A percentile compares a stretch with the other conserved stretches of the same genome.
These are phyloP conservation scores for Pestalotiopsis sp. DNA, from an alignment of 2,329 filamentous ascomycete species.

Conservation along the genomic window DNA sequence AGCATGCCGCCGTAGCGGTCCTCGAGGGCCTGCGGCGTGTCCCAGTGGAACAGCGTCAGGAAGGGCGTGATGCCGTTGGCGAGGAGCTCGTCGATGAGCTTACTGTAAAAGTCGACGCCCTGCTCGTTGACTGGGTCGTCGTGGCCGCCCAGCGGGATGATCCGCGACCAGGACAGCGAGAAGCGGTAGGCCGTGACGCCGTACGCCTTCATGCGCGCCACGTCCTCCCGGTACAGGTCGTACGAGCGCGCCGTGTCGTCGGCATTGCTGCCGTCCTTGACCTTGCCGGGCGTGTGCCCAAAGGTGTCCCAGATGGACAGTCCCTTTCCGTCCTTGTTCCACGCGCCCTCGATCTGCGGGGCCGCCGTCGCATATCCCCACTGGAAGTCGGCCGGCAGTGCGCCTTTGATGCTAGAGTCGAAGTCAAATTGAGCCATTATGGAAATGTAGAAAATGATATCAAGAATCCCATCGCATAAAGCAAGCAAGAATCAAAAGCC, in stretches of 20 bases:
- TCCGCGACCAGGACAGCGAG: constrained; percentile 66
- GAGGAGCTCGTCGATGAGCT: constrained; percentile 61
- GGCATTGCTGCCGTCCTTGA: constrained; percentile 41
- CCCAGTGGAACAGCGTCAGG: constrained; percentile 68
- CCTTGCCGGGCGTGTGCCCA: constrained; percentile 39
- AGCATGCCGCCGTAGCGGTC: constrained; percentile 63
- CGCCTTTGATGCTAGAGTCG: constrained; percentile 28
- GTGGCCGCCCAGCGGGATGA: constrained; percentile 65
- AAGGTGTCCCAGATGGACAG: constrained; percentile 44
- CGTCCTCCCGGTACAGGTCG: constrained; percentile 52
- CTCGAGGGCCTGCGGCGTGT: constrained; percentile 61
- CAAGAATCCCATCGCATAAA: neutral
- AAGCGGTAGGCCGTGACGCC: constrained; percentile 65
- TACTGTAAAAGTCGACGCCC: constrained; percentile 61
- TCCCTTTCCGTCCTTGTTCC: constrained; percentile 44
- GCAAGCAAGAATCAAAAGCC: neutral
- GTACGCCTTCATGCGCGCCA: constrained; percentile 60
- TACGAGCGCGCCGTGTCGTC: constrained; percentile 42
- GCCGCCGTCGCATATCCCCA: constrained; percentile 46
- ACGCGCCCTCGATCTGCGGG: constrained; percentile 44
- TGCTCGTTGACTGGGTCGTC: constrained; percentile 65
- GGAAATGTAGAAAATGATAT: neutral
- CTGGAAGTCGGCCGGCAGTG: constrained; percentile 36
- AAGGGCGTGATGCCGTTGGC: constrained; percentile 61
- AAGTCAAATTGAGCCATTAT: constrained; percentile 20